These are phyloP conservation scores for Thuidium tamariscinum DNA, from an alignment of 225 moss, liverwort and hornwort species.

Conservation along the genomic window DNA sequence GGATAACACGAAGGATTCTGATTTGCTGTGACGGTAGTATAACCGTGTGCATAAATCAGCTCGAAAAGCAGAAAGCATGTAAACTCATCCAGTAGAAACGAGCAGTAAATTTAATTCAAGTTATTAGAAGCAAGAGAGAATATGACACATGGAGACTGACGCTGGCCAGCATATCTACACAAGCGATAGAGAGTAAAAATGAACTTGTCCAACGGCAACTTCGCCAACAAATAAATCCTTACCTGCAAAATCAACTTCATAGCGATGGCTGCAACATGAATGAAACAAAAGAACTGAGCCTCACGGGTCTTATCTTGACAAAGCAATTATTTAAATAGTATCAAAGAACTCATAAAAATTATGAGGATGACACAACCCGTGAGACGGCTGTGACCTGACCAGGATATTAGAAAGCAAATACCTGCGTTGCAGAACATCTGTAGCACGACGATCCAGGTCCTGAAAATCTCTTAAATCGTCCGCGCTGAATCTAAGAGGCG, in stretches of 20 bases:
- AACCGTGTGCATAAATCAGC: neutral
- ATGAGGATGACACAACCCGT: neutral
- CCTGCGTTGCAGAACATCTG: constrained; percentile 27
- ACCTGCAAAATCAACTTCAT: neutral
- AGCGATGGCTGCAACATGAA: neutral
- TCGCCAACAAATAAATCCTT: neutral
- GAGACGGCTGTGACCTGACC: neutral
- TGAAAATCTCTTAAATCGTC: constrained; percentile 1
- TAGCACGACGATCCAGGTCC: constrained; percentile 19
- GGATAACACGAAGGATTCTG: neutral
- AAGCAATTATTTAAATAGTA: neutral
- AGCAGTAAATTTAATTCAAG: neutral
- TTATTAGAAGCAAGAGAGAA: neutral
- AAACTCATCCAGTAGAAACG: neutral
- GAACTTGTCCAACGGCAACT: neutral
- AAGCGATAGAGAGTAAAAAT: neutral
- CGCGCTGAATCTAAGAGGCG: neutral
- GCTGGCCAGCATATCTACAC: neutral
- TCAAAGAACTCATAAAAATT: neutral
- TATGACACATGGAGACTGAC: neutral
- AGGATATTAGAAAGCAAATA: neutral
- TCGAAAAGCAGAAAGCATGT: neutral
- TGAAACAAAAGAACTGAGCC: neutral
- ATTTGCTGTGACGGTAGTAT: neutral
- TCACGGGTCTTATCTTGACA: neutral